phyloP scores from a whole-genome alignment of 2,329 filamentous ascomycete species.

The Pseudohalonectria lignicola region DNA sequence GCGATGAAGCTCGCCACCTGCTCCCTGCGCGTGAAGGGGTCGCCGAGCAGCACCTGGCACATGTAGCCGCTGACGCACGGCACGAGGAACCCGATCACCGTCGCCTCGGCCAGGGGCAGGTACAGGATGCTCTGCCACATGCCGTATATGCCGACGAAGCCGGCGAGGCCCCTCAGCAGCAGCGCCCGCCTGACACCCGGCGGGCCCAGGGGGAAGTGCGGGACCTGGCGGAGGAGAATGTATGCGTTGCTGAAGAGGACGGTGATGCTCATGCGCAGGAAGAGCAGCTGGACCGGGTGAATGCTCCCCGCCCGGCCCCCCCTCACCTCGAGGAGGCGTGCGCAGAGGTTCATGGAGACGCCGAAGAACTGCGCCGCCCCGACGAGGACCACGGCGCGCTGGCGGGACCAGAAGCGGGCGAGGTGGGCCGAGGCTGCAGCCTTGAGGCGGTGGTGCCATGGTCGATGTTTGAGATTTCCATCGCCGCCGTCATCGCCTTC shows the following conservation, averaged over 20 bases:
- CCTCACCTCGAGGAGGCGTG: conserved; percentile 62
- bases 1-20: conserved; percentile 67
- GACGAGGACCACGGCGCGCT: conserved; percentile 65
- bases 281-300: conserved; percentile 77
- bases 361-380: conserved; percentile 70
- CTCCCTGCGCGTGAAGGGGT: conserved; percentile 69
- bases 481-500: too few species aligned
- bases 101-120: conserved; percentile 75
- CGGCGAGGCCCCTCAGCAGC: conserved; percentile 20
- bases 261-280: conserved; percentile 69
- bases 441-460: too few species aligned
- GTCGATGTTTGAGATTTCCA: too few species aligned
- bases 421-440: too few species aligned
- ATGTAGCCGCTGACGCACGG: conserved; percentile 71
- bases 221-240: conserved; percentile 60
- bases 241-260: conserved; percentile 54
- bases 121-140: conserved; percentile 62
- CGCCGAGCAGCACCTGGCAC: conserved; percentile 62
- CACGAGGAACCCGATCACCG: conserved; percentile 78
- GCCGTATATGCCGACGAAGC: conserved; percentile 63
- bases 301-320: conserved; percentile 44
- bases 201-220: conserved; percentile 59
- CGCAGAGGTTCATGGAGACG: conserved; percentile 74
- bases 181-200: conserved; percentile 58
- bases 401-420: conserved; percentile 39